phyloP scores from a whole-genome alignment of 768 basidiomycete genomes.

The Mrakia hoshinonis region DNA sequence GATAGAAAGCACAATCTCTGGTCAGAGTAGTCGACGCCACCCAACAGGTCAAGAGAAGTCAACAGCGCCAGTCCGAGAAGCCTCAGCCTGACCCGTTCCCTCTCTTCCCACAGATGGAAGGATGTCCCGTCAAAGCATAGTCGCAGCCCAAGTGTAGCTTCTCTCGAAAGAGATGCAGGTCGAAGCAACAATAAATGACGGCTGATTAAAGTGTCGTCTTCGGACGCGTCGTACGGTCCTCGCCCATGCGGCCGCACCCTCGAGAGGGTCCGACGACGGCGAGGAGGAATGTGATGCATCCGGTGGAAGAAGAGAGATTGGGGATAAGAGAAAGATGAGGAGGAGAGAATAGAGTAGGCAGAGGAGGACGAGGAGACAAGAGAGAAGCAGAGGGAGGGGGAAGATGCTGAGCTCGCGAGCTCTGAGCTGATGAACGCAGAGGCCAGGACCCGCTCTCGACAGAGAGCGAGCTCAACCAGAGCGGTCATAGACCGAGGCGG shows the following conservation, averaged over 20 bases:
- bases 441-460: too few relatives aligned
- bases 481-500: too few relatives aligned
- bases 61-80: too few relatives aligned
- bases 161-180: constrained; percentile 2
- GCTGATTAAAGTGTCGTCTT: background rate
- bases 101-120: background rate
- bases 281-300: background rate
- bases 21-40: too few relatives aligned
- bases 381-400: background rate
- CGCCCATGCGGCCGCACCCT: background rate
- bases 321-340: background rate
- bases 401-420: background rate
- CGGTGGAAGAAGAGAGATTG: background rate
- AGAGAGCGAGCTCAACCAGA: too few relatives aligned
- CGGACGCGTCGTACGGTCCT: constrained; percentile 1
- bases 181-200: constrained; percentile 8
- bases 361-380: background rate
- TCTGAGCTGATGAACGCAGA: background rate
- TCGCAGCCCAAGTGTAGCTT: background rate
- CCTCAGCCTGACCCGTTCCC: too few relatives aligned
- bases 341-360: background rate
- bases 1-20: too few relatives aligned
- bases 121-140: constrained; percentile 4
- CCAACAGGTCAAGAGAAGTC: too few relatives aligned
- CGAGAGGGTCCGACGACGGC: background rate